Conservation (phyloP, 2,329 filamentous ascomycete species). For the Stachybotrys chartarum region DNA sequence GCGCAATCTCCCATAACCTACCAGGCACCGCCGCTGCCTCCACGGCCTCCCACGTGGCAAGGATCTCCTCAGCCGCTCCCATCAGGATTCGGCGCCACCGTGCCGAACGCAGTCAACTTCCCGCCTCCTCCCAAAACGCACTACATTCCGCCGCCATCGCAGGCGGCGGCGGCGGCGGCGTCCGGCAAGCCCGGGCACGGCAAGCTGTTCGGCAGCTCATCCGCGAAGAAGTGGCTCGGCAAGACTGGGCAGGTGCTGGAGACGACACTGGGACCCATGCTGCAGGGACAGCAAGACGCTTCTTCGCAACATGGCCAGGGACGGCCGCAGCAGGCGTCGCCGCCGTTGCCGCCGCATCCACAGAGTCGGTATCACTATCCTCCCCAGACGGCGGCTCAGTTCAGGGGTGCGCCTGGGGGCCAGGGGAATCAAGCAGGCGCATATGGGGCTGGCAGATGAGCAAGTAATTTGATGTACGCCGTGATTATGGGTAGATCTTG, state of each 20-base stretch:
- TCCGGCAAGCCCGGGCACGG: conserved; percentile 6
- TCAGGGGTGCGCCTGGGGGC: background rate
- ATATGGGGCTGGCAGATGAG: background rate
- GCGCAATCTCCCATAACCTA: conserved; percentile 4
- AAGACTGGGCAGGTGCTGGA: conserved; percentile 27
- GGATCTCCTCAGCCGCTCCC: conserved; percentile 6
- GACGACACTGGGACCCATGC: conserved; percentile 21
- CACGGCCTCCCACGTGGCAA: conserved; percentile 12
- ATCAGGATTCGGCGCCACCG: conserved; percentile 13
- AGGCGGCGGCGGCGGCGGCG: background rate
- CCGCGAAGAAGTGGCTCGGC: conserved; percentile 25
- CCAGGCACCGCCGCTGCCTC: conserved; percentile 18
- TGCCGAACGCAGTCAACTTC: conserved; percentile 16
- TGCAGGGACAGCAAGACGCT: conserved; percentile 13
- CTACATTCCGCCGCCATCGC: conserved; percentile 16
- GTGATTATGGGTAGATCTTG: background rate
- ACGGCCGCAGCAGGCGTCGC: background rate
- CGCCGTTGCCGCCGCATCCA: background rate
- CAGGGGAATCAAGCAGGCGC: background rate
- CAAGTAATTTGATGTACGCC: background rate
- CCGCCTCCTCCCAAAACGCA: conserved; percentile 24
- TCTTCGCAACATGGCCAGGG: conserved; percentile 2
- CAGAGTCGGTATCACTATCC: background rate
- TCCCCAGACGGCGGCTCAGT: background rate
- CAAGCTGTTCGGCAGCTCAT: conserved; percentile 23